Evolutionary conservation across 2,329 filamentous ascomycete genomes (phyloP).

Genomic region (Phialophora tarda): DNA sequence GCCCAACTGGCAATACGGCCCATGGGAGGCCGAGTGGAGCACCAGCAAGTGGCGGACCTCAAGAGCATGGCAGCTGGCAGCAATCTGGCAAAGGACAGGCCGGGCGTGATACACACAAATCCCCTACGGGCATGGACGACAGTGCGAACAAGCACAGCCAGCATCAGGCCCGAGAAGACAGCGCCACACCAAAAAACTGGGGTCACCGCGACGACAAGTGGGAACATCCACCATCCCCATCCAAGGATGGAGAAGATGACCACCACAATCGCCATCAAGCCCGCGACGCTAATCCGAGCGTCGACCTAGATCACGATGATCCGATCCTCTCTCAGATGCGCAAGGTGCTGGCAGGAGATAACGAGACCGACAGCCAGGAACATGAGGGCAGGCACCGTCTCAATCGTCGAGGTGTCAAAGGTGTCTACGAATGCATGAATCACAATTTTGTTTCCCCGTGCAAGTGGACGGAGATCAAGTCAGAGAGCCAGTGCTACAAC

Average conservation of each 20-base stretch:
- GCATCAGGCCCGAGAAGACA: slow-evolving; percentile 9
- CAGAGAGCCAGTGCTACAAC: slow-evolving; percentile 27
- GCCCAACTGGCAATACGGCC: background rate
- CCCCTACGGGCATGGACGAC: background rate
- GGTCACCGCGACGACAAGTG: background rate
- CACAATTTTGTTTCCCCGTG: slow-evolving; percentile 25
- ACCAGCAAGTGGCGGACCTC: background rate
- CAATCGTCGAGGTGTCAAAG: slow-evolving; percentile 1
- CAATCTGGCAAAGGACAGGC: background rate
- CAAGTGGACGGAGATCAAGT: slow-evolving; percentile 22
- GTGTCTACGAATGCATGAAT: slow-evolving; percentile 29
- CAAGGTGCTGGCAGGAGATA: background rate
- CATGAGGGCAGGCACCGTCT: slow-evolving; percentile 1
- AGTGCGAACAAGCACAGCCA: background rate
- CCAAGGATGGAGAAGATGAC: background rate
- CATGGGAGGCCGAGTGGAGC: background rate
- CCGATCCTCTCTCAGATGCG: background rate
- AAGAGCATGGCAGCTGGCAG: background rate
- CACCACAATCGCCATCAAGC: slow-evolving; percentile 1
- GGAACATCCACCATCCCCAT: background rate
- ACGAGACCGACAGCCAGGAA: background rate
- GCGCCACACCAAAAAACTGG: background rate
- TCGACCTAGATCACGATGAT: background rate
- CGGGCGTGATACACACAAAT: background rate
- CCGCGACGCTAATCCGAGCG: background rate